phyloP scores from a whole-genome alignment of 2,329 filamentous ascomycete species.

The Hypoxylon sp. region DNA sequence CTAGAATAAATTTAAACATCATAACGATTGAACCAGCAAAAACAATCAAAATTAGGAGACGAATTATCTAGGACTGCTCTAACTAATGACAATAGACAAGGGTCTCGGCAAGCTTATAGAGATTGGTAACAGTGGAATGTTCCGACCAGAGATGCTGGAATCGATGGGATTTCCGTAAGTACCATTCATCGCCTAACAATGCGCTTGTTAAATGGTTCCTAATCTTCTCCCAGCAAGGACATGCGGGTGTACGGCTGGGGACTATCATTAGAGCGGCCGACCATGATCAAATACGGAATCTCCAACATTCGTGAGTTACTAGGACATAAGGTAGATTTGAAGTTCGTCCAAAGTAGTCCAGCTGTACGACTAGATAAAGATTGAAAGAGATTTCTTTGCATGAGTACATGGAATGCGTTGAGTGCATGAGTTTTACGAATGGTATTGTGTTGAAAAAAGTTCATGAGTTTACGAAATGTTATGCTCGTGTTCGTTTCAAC shows the following conservation, averaged over 20 bases:
- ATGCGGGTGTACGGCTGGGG: conserved; percentile 96
- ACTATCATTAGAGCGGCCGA: conserved; percentile 89
- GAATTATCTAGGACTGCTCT: conserved; percentile 5
- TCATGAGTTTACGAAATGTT: no score
- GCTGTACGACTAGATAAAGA: conserved; percentile 91
- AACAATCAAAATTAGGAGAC: no score
- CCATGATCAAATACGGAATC: conserved; percentile 95
- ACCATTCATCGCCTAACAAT: no score
- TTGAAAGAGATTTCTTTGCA: no score
- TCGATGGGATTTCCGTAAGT: conserved; percentile 83
- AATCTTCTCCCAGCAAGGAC: conserved; percentile 65
- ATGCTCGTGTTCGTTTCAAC: neutral
- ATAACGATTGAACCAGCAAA: no score
- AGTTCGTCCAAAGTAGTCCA: conserved; percentile 91
- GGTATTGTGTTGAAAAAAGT: no score
- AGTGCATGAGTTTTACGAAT: no score
- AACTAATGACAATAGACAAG: conserved; percentile 31
- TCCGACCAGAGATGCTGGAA: conserved; percentile 96
- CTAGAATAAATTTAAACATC: no score
- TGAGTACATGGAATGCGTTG: no score
- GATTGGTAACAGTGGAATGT: conserved; percentile 99
- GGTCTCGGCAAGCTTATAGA: conserved; percentile 92
- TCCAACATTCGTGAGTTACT: conserved; percentile 92
- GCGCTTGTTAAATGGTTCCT: no score
- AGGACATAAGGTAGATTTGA: conserved; percentile 94